Conservation (phyloP, 106 monocot genomes). For the Dioscorea alata region DNA sequence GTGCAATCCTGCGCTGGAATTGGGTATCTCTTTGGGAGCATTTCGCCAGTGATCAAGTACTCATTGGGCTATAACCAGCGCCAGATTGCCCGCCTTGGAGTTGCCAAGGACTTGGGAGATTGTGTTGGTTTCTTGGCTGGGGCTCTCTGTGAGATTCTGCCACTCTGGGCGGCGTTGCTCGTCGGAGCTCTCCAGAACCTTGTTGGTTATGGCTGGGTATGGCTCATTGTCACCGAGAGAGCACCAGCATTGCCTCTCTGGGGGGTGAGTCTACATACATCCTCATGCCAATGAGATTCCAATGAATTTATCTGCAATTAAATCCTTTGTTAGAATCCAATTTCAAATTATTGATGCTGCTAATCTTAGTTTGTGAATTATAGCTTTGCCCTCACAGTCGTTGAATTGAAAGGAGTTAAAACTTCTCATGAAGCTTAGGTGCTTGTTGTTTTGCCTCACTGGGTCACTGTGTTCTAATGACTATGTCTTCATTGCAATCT, state of each 20-base stretch:
- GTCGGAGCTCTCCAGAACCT: conserved; percentile 28
- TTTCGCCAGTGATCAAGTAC: conserved; percentile 29
- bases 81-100: conserved; percentile 23
- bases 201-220: conserved; percentile 30
- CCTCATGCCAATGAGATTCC: too few relatives aligned
- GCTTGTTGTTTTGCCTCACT: too few relatives aligned
- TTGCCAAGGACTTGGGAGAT: conserved; percentile 37
- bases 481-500: too few relatives aligned
- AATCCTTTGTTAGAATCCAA: too few relatives aligned
- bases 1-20: conserved; percentile 28
- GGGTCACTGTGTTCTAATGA: too few relatives aligned
- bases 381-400: too few relatives aligned
- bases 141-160: conserved; percentile 20
- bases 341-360: too few relatives aligned
- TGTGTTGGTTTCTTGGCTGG: conserved; percentile 33
- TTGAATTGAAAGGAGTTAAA: too few relatives aligned
- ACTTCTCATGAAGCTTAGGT: too few relatives aligned
- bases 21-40: conserved; percentile 33
- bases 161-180: conserved; percentile 26
- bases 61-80: conserved; percentile 28
- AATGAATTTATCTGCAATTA: too few relatives aligned
- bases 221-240: conserved; percentile 26
- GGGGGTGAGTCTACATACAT: conserved; percentile 19
- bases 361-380: too few relatives aligned
- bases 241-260: conserved; percentile 22